A percentile compares a stretch with the other conserved stretches of the same genome.
Conservation (phyloP, 2,329 filamentous ascomycete genomes). For the Fusarium acutatum region DNA sequence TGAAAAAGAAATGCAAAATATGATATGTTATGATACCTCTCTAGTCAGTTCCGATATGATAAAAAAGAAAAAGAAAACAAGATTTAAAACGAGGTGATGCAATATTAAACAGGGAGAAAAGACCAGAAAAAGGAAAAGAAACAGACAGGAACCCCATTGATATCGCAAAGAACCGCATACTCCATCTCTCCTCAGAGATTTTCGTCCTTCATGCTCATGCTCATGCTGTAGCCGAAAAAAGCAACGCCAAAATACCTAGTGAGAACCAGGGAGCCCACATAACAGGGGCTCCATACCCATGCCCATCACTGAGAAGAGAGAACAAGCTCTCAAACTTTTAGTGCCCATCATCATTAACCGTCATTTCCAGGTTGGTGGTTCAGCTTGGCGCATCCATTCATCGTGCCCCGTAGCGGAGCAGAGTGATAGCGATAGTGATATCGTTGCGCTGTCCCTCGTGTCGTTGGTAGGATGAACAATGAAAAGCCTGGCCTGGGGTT, state of each 20-base stretch:
- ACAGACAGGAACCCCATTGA: constrained; percentile 16
- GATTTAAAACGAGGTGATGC: background rate
- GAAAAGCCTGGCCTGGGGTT: background rate
- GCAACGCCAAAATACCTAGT: constrained; percentile 3
- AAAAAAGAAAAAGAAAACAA: background rate
- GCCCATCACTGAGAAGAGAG: background rate
- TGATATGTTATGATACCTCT: constrained; percentile 11
- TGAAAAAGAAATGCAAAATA: background rate
- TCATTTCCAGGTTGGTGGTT: constrained; percentile 2
- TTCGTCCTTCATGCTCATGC: background rate
- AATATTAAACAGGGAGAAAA: background rate
- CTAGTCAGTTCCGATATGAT: background rate
- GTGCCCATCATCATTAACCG: background rate
- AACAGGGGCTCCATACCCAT: background rate
- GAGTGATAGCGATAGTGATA: background rate
- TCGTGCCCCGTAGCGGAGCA: background rate
- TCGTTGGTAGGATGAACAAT: background rate
- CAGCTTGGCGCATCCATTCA: background rate
- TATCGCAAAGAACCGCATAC: constrained; percentile 27
- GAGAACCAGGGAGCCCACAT: background rate
- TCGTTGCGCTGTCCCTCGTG: background rate
- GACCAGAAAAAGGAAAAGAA: background rate
- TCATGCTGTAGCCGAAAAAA: background rate
- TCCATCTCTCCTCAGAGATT: constrained; percentile 19
- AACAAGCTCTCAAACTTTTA: background rate